Conservation (phyloP, 192 early-diverging fungal genomes). For the Geranomyces variabilis region DNA sequence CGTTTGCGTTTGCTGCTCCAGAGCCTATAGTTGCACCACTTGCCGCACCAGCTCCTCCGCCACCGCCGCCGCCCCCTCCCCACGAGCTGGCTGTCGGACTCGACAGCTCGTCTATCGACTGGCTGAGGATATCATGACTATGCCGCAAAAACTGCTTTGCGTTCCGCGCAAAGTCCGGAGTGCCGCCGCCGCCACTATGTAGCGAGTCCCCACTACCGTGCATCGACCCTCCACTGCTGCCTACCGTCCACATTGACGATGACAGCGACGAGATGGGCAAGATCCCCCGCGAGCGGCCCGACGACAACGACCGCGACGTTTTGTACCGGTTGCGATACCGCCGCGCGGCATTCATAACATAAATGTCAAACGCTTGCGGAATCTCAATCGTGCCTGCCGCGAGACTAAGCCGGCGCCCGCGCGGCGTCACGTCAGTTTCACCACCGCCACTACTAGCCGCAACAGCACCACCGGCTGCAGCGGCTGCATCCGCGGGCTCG, state of each 20-base stretch:
- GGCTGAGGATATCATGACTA: neutral
- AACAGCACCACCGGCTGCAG: neutral
- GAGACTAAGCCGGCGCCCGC: constrained; percentile 42
- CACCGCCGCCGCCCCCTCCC: too few species aligned
- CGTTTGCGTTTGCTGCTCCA: too few species aligned
- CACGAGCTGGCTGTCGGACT: neutral
- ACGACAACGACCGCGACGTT: constrained; percentile 23
- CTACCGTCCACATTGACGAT: constrained; percentile 11
- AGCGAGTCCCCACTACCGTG: neutral
- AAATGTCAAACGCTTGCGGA: constrained; percentile 42
- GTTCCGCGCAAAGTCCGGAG: neutral
- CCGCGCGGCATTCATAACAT: constrained; percentile 22
- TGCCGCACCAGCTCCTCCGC: too few species aligned
- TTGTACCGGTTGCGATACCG: constrained; percentile 27
- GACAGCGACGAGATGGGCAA: neutral
- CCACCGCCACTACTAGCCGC: neutral
- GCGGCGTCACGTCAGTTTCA: neutral
- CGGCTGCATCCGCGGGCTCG: neutral
- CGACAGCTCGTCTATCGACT: neutral
- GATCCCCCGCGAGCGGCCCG: constrained; percentile 28
- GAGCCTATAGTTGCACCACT: too few species aligned
- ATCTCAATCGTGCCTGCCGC: constrained; percentile 53
- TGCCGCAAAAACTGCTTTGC: constrained; percentile 1
- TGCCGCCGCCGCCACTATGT: constrained; percentile 2
- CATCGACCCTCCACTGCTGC: neutral